These are phyloP conservation scores for Pseudocercospora ulei DNA, from an alignment of 2,329 filamentous ascomycete genomes.

Conservation along the genomic window DNA sequence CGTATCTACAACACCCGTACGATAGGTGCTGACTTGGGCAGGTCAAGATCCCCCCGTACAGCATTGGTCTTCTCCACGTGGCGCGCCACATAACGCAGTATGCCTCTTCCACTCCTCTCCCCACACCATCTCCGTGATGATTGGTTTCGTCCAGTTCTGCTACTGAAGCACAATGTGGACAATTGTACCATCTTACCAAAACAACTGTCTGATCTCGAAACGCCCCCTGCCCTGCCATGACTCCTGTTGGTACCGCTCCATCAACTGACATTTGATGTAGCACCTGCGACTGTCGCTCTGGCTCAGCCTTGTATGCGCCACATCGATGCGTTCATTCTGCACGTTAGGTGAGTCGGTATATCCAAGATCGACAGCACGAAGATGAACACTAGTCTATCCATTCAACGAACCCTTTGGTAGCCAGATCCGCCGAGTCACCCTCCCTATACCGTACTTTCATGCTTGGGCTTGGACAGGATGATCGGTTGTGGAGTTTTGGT, in stretches of 20 bases:
- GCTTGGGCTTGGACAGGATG: conserved; percentile 29
- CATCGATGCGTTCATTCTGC: too few relatives aligned
- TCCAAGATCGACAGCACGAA: too few relatives aligned
- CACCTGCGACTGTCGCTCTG: too few relatives aligned
- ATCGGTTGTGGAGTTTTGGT: conserved; percentile 36
- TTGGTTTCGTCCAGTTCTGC: conserved; percentile 38
- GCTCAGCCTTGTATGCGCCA: too few relatives aligned
- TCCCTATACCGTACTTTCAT: conserved; percentile 34
- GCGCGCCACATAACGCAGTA: too few relatives aligned
- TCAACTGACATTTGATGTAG: too few relatives aligned
- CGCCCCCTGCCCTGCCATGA: conserved; percentile 4
- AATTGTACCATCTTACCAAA: conserved; percentile 35
- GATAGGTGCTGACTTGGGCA: conserved; percentile 1
- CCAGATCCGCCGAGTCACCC: conserved; percentile 33
- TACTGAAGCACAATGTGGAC: conserved; percentile 35
- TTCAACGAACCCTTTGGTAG: conserved; percentile 35
- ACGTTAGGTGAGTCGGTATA: too few relatives aligned
- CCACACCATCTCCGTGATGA: conserved; percentile 31
- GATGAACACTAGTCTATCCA: conserved; percentile 38
- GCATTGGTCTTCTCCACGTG: too few relatives aligned
- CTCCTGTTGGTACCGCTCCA: background rate
- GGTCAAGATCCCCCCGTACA: too few relatives aligned
- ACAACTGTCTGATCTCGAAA: conserved; percentile 31
- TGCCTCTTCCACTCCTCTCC: conserved; percentile 8
- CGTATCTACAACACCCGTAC: too few relatives aligned